These are phyloP conservation scores for Achaetomium macrosporum DNA, from an alignment of 2,329 filamentous ascomycete species.

Conservation along the genomic window DNA sequence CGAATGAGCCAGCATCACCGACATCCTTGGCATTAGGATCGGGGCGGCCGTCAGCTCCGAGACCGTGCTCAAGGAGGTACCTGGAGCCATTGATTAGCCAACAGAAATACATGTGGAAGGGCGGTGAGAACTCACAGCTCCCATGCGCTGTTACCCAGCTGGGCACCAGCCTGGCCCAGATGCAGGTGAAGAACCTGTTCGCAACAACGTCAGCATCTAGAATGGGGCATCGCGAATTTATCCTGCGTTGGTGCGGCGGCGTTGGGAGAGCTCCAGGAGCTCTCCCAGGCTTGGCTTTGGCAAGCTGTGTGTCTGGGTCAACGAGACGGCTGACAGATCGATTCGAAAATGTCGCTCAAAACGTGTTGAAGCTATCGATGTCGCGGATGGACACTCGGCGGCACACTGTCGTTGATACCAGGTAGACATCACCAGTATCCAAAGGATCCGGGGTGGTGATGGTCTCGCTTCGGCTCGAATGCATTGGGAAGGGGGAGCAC, in stretches of 20 bases:
- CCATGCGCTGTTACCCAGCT: slow-evolving; percentile 71
- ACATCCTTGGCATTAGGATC: slow-evolving; percentile 56
- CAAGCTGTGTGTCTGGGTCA: not conserved
- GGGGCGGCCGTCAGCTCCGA: slow-evolving; percentile 58
- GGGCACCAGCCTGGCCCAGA: slow-evolving; percentile 63
- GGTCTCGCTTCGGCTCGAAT: not conserved
- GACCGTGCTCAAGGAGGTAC: slow-evolving; percentile 68
- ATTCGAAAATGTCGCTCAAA: not conserved
- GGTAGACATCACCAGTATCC: not conserved
- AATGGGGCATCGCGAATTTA: not conserved
- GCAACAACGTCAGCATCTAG: slow-evolving; percentile 9
- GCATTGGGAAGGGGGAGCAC: slow-evolving; percentile 9
- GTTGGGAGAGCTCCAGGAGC: not conserved
- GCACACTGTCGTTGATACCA: not conserved
- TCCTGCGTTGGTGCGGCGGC: not conserved
- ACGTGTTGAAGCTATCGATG: not conserved
- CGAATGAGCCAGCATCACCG: slow-evolving; percentile 58
- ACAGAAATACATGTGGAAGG: slow-evolving; percentile 26
- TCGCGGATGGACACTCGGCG: not conserved
- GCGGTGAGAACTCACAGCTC: slow-evolving; percentile 55
- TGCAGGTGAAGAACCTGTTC: slow-evolving; percentile 57
- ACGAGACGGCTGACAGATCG: not conserved
- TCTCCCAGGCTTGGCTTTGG: not conserved
- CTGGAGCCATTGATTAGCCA: slow-evolving; percentile 33
- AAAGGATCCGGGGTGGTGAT: not conserved